Conservation (phyloP, 2,329 filamentous ascomycete species). For the Blumeriella jaapii region DNA sequence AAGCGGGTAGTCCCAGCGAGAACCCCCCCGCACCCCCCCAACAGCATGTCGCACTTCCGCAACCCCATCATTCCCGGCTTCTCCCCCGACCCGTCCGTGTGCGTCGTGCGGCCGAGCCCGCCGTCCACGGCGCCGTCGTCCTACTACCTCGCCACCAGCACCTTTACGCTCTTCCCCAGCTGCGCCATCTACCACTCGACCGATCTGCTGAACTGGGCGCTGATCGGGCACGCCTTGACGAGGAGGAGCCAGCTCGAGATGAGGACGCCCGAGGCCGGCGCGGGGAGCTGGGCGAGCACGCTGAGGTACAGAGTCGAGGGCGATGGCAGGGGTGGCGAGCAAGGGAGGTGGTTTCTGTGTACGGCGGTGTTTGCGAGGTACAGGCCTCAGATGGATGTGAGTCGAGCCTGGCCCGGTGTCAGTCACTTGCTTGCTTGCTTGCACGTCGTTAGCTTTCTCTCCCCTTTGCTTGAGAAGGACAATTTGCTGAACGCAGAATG, state of each 20-base stretch:
- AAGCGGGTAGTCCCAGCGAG: no score
- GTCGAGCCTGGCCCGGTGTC: no score
- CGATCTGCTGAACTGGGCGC: slow-evolving; percentile 39
- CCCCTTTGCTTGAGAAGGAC: no score
- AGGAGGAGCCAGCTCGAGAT: slow-evolving; percentile 27
- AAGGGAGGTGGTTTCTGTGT: slow-evolving; percentile 35
- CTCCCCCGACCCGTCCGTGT: slow-evolving; percentile 45
- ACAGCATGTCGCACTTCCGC: no score
- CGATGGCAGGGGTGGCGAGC: no score
- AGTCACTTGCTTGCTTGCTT: no score
- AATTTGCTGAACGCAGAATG: no score
- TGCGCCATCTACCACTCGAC: slow-evolving; percentile 48
- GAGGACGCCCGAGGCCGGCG: slow-evolving; percentile 39
- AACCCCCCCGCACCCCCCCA: no score
- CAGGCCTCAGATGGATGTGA: slow-evolving; percentile 29
- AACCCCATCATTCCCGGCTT: slow-evolving; percentile 33
- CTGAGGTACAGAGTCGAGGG: slow-evolving; percentile 2
- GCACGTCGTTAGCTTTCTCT: no score
- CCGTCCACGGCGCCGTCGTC: slow-evolving; percentile 35
- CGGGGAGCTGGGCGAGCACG: slow-evolving; percentile 34
- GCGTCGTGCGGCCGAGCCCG: neutral
- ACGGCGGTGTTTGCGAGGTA: slow-evolving; percentile 35
- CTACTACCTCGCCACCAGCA: slow-evolving; percentile 50
- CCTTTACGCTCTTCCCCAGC: slow-evolving; percentile 51
- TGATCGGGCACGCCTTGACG: slow-evolving; percentile 42